Evolutionary conservation across 306 rosid species (phyloP).

Genomic region (Inga laurina): DNA sequence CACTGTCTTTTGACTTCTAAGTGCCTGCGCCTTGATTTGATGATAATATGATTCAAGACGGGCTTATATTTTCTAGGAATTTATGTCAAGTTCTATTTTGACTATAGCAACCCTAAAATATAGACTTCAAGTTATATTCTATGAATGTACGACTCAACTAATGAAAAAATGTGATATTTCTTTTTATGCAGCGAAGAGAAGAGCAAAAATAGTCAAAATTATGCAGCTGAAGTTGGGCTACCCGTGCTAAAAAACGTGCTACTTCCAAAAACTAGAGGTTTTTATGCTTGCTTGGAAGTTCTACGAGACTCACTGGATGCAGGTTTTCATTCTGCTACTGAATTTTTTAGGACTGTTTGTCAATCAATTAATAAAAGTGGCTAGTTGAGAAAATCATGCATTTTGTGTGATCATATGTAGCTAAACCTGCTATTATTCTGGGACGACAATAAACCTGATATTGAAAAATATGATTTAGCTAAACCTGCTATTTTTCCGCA

Average conservation of each 20-base stretch:
- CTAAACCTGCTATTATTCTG: not conserved
- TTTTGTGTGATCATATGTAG: not conserved
- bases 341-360: not conserved
- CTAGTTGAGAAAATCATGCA: not conserved
- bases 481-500: not conserved
- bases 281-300: conserved; percentile 78
- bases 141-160: not conserved
- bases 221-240: conserved; percentile 75
- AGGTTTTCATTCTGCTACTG: conserved; percentile 50
- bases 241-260: conserved; percentile 77
- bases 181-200: conserved; percentile 69
- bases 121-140: conserved; percentile 18
- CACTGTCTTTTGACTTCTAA: conserved; percentile 17
- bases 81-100: conserved; percentile 27
- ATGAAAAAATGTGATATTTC: conserved; percentile 11
- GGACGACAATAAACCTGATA: not conserved
- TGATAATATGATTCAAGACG: conserved; percentile 2
- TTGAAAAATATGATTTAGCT: conserved; percentile 8
- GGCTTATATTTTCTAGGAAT: conserved; percentile 7
- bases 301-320: conserved; percentile 78
- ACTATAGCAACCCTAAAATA: conserved; percentile 24
- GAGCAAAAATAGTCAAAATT: conserved; percentile 59
- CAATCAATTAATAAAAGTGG: conserved; percentile 12
- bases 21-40: conserved; percentile 12
- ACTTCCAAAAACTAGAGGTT: conserved; percentile 90